phyloP scores from a whole-genome alignment of 495 filamentous ascomycete species.

The Pseudevernia furfuracea region DNA sequence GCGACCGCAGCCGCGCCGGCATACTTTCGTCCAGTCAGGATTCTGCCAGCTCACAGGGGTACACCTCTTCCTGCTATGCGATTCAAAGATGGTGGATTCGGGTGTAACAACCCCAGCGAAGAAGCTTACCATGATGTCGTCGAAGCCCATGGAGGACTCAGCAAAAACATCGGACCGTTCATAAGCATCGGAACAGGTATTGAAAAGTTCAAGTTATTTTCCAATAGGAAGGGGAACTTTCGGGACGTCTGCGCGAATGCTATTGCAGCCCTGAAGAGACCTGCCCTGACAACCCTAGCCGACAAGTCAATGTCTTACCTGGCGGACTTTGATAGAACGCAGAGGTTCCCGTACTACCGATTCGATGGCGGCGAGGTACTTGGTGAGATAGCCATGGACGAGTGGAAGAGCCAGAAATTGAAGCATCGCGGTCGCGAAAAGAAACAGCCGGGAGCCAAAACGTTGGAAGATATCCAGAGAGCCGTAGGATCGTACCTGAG shows the following conservation, averaged over 20 bases:
- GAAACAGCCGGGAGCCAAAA: not conserved
- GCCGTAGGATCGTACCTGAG: not conserved
- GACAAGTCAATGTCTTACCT: constrained; percentile 1
- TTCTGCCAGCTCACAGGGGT: not conserved
- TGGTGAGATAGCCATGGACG: not conserved
- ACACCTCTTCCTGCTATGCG: constrained; percentile 2
- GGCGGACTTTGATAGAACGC: not conserved
- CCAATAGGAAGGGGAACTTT: not conserved
- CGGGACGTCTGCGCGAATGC: not conserved
- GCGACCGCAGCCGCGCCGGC: constrained; percentile 45
- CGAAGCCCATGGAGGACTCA: not conserved
- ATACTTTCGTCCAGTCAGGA: constrained; percentile 36
- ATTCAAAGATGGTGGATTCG: constrained; percentile 23
- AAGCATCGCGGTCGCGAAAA: not conserved
- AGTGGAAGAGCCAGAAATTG: not conserved
- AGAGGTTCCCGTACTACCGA: not conserved
- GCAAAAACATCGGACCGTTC: constrained; percentile 1
- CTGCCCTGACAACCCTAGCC: not conserved
- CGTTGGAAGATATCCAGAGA: not conserved
- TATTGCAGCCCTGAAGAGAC: not conserved
- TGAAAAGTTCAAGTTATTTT: not conserved
- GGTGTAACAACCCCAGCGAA: constrained; percentile 27
- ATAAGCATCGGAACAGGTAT: constrained; percentile 6
- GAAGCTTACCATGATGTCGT: constrained; percentile 18
- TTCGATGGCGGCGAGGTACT: not conserved